Evolutionary conservation across 176 grass and related monocot species (phyloP), one percentile per base, ranked within the genome.

Genomic region (Triticum timopheevii): DNA sequence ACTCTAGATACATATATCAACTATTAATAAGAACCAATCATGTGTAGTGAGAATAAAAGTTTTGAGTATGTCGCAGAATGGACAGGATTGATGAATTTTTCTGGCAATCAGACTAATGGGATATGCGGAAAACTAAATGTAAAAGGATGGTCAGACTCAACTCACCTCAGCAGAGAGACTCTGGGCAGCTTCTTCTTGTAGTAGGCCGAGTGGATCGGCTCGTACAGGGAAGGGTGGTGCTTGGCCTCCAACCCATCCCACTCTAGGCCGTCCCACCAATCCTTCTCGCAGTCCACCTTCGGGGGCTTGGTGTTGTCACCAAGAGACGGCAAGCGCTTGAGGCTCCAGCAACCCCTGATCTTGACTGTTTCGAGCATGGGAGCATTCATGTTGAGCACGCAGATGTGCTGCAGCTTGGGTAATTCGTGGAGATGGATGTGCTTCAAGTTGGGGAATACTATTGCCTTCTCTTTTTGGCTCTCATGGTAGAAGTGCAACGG

Each of bases 311-410:
- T 20, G 0, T 19, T 0, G 6, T 10, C 0, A 1, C 0, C 3
- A 0, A 64, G 0, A 6, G 27, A 0, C 0, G 78, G 85, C 22
- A 87, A n/a, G 15, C 56, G 58, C 3, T 0, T 73, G 39, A 87
- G 85, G 68, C 78, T 87, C 85, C 85, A 87, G 7, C 85, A 87
- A 2, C 78, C 85, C n/a, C 42, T 81, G 58, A 81, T 74, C 9
- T 74, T 65, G 22, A 87, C 16, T 0, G 56, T 74, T 31, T 87
- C 0, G 1, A 87, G 78, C 0, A 0, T 0, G 9, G 85, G 85
- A 0, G 85, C 56, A 0, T 10, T 38, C 56, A 87, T 34, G 28
- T 28, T 52, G 19, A 2, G 12, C 19, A 67, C 13, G 27, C 77
- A 87, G 16, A 82, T 76, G n/a, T 0, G 5, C 12, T 25, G 69